Base-by-base conservation (phyloP, 2,329 filamentous ascomycete species). In the Neocatenulostroma microsporum region DNA sequence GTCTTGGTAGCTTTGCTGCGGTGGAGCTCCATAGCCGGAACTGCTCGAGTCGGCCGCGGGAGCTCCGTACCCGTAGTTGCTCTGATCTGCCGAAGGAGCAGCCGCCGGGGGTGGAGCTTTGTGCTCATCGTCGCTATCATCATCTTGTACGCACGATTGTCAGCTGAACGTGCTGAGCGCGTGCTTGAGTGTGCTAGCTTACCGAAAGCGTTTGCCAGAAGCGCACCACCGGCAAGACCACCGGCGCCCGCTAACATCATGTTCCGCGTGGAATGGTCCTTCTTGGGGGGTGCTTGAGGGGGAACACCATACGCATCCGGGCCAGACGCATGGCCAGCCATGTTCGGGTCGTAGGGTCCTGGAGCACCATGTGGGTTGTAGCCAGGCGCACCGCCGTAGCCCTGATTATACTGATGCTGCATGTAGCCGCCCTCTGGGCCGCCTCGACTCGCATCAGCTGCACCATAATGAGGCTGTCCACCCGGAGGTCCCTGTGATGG, bases 191-290 rank as follows among this genome's bases (percentile, higher is more conserved):
- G 10, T 15, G 15, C 11, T 13, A 13, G 63, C 68, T 40, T 66
- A 80, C 76, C 62, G 11, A 76, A 45, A 36, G 71, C 72, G 50
- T 78, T 65, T 10, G 68, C 70, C 39, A 80, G 56, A 23, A 76
- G 51, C 3, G 73, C 77, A 30, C 76, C 76, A 9, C 72, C 77
- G 21, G 76, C 53, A 29, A 67, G 71, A 43, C 74, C 74, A 8
- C 68, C 77, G 5, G 72, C 71, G 35, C 70, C 76, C 15, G 69
- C 74, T 24, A 74, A 61, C 14, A 78, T 55, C 49, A 74, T 66
- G 18, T 68, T 66, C 31, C 68, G 67, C 31, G 55, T 55, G 30
- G 57, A 54, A 41, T 63, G 47, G 41, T 51, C 55, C 37, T 63
- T 60, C 30, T 55, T 56, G 38, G 61, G 56, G n/a, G 57, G 38